A percentile compares a stretch with the other conserved stretches of the same genome.
These are phyloP conservation scores for Suillus spraguei DNA, from an alignment of 768 basidiomycete genomes.

Conservation along the genomic window DNA sequence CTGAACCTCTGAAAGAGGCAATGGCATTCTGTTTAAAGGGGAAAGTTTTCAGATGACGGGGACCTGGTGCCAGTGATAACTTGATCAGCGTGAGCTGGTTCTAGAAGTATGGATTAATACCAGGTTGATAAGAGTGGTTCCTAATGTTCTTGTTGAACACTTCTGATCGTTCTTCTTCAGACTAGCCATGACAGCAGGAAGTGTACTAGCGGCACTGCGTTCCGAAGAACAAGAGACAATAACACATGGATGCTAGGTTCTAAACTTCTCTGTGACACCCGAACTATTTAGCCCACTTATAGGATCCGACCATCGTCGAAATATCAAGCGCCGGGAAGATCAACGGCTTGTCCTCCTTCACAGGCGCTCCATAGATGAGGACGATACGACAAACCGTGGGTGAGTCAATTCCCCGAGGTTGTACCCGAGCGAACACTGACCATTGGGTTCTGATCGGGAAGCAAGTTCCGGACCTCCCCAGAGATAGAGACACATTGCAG, in stretches of 20 bases:
- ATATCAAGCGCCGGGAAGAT: neutral
- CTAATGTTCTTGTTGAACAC: neutral
- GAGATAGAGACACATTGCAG: neutral
- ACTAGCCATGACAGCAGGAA: neutral
- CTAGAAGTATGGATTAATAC: neutral
- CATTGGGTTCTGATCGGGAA: constrained; percentile 34
- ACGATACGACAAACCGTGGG: constrained; percentile 29
- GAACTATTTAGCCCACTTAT: neutral
- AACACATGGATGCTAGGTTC: neutral
- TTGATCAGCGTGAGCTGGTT: neutral
- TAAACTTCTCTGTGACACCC: neutral
- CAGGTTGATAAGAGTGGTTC: constrained; percentile 4
- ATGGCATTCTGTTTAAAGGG: neutral
- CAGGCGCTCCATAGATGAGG: constrained; percentile 26
- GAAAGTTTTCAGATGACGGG: neutral
- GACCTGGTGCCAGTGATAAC: neutral
- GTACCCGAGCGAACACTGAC: constrained; percentile 30
- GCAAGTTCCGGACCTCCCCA: neutral
- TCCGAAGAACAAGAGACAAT: neutral
- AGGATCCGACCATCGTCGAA: neutral
- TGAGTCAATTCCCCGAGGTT: constrained; percentile 15
- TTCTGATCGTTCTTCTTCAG: constrained; percentile 3
- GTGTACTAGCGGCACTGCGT: neutral
- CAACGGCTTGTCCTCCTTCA: constrained; percentile 8
- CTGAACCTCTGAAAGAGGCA: neutral